Base-by-base conservation (phyloP, 2,329 filamentous ascomycete genomes). In the Hymenoscyphus scutula region DNA sequence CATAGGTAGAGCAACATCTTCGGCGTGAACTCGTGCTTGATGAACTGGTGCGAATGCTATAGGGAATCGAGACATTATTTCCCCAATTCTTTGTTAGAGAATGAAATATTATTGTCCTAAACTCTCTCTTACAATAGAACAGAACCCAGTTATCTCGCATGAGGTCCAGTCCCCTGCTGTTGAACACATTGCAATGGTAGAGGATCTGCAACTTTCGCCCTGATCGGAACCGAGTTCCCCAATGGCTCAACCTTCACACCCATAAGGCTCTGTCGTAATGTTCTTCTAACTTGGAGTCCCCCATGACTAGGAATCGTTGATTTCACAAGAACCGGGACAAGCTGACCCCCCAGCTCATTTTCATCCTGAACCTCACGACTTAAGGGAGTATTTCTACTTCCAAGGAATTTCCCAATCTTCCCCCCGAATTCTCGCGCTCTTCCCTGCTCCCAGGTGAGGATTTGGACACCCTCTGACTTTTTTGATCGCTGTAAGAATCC, bases 291-390 rank as follows among this genome's bases (percentile, higher is more conserved):
- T 11, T 5, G 32, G 5, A 57, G 32, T 7, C 55, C 55, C 5
- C 55, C 55, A 57, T 57, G 55, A 41, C 55, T 57, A 25, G 55
- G 30, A 15, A 41, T 15, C 5, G 34, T 41, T 17, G 55, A 57
- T 27, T 41, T 57, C n/a, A 57, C 55, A 13, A 41, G 13, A 17
- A 57, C 23, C 2, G 5, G 32, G 23, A 38, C 1, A 15, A 27
- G 32, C 8, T 57, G 17, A 13, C 55, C 55, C 23, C 55, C 19
- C 17, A 57, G 32, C 34, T 57, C 55, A 41, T 57, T 17, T 17
- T 38, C 13, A 23, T 57, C 55, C 27, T 57, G 55, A 5, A 57
- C 55, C 15, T 57, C 55, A 5, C 32, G 55, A 38, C 55, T 57
- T 19, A 41, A 23, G 29, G 54, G 54, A n/a, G 45, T 6, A 23